Evolutionary conservation across 2,329 filamentous ascomycete species (phyloP).

Genomic region (Paraconiothyrium sp.): DNA sequence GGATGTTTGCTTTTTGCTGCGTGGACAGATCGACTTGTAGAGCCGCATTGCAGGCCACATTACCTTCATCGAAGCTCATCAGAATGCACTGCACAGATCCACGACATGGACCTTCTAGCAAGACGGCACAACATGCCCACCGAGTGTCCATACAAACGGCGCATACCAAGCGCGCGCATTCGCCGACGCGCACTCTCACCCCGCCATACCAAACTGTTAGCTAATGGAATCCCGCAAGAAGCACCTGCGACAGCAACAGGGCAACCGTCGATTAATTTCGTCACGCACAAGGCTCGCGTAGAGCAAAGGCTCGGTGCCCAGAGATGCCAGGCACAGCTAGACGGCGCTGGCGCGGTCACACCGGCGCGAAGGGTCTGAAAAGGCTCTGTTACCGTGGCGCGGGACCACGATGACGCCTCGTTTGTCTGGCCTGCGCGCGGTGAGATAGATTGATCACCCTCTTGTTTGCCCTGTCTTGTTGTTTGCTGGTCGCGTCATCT

Average conservation of each 20-base stretch:
- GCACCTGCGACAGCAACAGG: conserved; percentile 15
- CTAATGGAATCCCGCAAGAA: conserved; percentile 31
- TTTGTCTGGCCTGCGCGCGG: conserved; percentile 11
- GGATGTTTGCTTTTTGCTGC: conserved; percentile 24
- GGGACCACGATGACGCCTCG: neutral
- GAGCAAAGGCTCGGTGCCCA: conserved; percentile 34
- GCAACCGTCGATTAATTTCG: neutral
- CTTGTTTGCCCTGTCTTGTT: conserved; percentile 1
- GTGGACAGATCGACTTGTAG: neutral
- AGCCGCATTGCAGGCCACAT: neutral
- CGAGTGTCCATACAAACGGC: neutral
- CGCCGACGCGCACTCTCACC: conserved; percentile 22
- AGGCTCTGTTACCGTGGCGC: conserved; percentile 11
- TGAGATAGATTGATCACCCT: conserved; percentile 9
- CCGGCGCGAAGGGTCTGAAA: conserved; percentile 30
- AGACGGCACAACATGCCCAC: conserved; percentile 7
- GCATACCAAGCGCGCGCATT: conserved; percentile 2
- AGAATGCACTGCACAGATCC: neutral
- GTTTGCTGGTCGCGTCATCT: conserved; percentile 13
- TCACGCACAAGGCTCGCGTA: conserved; percentile 10
- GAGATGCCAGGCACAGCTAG: conserved; percentile 24
- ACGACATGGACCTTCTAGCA: conserved; percentile 1
- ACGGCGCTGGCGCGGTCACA: conserved; percentile 33
- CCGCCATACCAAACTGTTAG: conserved; percentile 24
- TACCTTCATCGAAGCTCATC: conserved; percentile 9